Evolutionary conservation across 176 grass and related monocot genomes (phyloP).

Genomic region (Canna indica): DNA sequence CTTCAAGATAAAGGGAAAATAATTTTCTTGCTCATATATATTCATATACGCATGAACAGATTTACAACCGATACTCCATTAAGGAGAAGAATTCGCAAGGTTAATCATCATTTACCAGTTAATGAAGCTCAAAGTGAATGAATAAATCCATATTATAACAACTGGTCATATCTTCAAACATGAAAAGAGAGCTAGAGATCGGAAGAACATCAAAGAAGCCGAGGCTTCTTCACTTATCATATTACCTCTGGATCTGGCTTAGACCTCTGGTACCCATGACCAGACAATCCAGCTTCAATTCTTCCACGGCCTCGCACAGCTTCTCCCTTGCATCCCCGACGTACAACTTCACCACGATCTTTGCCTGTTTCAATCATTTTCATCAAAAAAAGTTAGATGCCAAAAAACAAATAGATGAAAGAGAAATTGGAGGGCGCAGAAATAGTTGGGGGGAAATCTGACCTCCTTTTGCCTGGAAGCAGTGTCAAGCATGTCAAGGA

Average conservation of each 20-base stretch:
- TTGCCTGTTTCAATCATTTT: conserved; percentile 29
- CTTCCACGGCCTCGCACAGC: conserved; percentile 48
- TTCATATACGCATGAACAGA: too few relatives aligned
- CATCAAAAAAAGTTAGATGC: not conserved
- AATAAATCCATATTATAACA: too few relatives aligned
- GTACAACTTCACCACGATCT: conserved; percentile 51
- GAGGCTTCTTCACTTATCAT: not conserved
- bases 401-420: not conserved
- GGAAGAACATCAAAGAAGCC: too few relatives aligned
- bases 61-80: too few relatives aligned
- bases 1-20: too few relatives aligned
- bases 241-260: conserved; percentile 49
- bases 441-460: not conserved
- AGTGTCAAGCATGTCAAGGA: conserved; percentile 37
- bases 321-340: conserved; percentile 83
- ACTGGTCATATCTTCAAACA: too few relatives aligned
- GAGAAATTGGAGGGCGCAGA: not conserved
- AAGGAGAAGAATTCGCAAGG: too few relatives aligned
- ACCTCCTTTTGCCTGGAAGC: conserved; percentile 48
- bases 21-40: too few relatives aligned
- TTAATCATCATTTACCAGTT: too few relatives aligned
- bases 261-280: conserved; percentile 73
- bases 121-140: too few relatives aligned
- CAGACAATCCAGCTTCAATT: conserved; percentile 49
- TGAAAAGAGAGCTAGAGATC: too few relatives aligned